Conservation (phyloP, 495 filamentous ascomycete species). For the Trichoderma erinaceum region DNA sequence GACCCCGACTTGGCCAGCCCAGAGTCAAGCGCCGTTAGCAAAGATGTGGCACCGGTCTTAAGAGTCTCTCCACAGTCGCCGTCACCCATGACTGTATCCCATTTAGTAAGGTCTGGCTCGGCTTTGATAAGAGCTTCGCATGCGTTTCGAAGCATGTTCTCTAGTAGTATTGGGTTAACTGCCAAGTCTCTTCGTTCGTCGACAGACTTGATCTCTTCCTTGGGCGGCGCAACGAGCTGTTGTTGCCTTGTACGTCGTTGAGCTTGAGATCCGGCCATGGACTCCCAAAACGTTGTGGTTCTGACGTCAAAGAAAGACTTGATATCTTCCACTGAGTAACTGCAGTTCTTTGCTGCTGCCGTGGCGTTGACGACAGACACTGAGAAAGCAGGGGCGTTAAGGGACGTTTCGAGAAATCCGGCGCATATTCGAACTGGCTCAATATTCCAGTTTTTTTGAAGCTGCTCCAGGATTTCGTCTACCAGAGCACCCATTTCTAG, state of each 20-base stretch:
- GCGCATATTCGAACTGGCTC: conserved; percentile 36
- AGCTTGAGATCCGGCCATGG: conserved; percentile 35
- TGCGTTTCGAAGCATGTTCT: conserved; percentile 45
- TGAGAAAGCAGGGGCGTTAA: conserved; percentile 58
- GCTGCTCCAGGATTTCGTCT: conserved; percentile 45
- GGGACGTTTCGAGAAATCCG: conserved; percentile 52
- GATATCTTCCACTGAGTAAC: conserved; percentile 43
- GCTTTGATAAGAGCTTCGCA: conserved; percentile 45
- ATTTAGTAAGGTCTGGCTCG: conserved; percentile 55
- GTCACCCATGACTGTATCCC: conserved; percentile 60
- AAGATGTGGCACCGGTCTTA: conserved; percentile 38
- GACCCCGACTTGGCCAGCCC: conserved; percentile 33
- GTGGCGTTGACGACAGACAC: conserved; percentile 55
- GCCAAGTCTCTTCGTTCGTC: conserved; percentile 36
- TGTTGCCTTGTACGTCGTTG: conserved; percentile 32
- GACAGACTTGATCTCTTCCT: conserved; percentile 25
- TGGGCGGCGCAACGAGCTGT: conserved; percentile 37
- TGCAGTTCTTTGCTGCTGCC: conserved; percentile 36
- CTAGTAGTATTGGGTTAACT: conserved; percentile 39
- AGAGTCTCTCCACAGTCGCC: conserved; percentile 60
- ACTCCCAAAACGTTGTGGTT: conserved; percentile 50
- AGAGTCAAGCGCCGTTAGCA: conserved; percentile 35
- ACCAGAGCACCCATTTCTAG: conserved; percentile 54
- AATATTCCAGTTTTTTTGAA: conserved; percentile 38
- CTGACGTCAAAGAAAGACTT: conserved; percentile 46